Conservation (phyloP, 176 grass and related monocot species). For the Triticum dicoccoides region DNA sequence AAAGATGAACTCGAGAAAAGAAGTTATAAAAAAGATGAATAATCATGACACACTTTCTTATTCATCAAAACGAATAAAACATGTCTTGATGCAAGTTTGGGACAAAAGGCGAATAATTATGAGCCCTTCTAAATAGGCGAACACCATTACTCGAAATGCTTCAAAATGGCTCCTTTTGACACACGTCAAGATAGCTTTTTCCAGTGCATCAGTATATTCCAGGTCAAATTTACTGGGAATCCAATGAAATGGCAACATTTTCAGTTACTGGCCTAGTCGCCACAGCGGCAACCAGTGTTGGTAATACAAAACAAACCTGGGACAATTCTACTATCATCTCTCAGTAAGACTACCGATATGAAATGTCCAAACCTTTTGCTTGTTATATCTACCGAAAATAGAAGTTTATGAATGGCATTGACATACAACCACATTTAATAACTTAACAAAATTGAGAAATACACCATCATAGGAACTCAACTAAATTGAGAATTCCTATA, state of each 20-base stretch:
- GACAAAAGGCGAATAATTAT: not conserved
- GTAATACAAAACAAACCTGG: slow-evolving; percentile 6
- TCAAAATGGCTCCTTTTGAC: not conserved
- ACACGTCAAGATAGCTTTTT: not conserved
- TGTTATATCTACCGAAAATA: slow-evolving; percentile 16
- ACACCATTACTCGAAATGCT: not conserved
- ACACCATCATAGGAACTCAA: not conserved
- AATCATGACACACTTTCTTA: slow-evolving; percentile 6
- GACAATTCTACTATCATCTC: not conserved
- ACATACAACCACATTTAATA: slow-evolving; percentile 7
- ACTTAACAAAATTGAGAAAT: not conserved
- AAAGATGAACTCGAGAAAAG: slow-evolving; percentile 27
- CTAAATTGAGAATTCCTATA: slow-evolving; percentile 9
- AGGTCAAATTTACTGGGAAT: slow-evolving; percentile 8
- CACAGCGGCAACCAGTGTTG: not conserved
- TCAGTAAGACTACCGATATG: slow-evolving; percentile 9
- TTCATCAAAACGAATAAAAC: slow-evolving; percentile 4
- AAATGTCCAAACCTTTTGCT: not conserved
- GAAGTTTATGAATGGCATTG: not conserved
- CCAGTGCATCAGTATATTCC: not conserved
- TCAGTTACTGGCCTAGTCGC: not conserved
- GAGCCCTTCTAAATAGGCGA: slow-evolving; percentile 11
- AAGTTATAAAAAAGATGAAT: not conserved
- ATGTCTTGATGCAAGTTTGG: not conserved
- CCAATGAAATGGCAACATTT: slow-evolving; percentile 15